phyloP scores from a whole-genome alignment of 2,329 filamentous ascomycete species.

The Trichophyton equinum region DNA sequence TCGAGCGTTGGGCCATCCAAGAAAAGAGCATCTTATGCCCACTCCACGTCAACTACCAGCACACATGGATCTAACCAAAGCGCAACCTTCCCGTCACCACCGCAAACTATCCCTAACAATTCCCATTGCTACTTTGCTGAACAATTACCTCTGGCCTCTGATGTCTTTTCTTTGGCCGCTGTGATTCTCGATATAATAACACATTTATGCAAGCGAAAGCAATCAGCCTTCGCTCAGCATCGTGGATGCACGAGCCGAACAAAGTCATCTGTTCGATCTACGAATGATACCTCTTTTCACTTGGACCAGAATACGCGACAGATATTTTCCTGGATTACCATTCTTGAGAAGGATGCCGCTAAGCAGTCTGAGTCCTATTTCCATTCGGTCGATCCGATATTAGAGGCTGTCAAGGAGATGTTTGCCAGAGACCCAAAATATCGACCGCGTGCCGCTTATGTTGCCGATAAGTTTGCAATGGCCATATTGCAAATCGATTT shows the following conservation, averaged over 20 bases:
- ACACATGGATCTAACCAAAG: constrained; percentile 4
- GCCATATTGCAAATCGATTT: constrained; percentile 16
- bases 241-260: constrained; percentile 41
- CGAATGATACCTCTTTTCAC: constrained; percentile 47
- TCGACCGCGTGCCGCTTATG: constrained; percentile 22
- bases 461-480: constrained; percentile 19
- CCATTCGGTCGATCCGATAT: constrained; percentile 27
- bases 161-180: constrained; percentile 49
- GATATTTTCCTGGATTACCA: constrained; percentile 44
- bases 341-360: constrained; percentile 37
- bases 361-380: constrained; percentile 30
- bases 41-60: neutral
- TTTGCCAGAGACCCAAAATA: constrained; percentile 23
- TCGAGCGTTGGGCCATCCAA: neutral
- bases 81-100: neutral
- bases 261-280: constrained; percentile 28
- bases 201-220: constrained; percentile 45
- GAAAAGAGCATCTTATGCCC: constrained; percentile 3
- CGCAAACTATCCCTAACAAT: neutral
- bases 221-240: constrained; percentile 44
- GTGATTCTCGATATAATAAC: constrained; percentile 48
- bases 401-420: constrained; percentile 29
- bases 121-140: neutral
- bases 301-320: constrained; percentile 39
- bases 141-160: constrained; percentile 26